These are phyloP conservation scores for Colletotrichum sp. DNA, from an alignment of 2,329 filamentous ascomycete species.

Conservation along the genomic window DNA sequence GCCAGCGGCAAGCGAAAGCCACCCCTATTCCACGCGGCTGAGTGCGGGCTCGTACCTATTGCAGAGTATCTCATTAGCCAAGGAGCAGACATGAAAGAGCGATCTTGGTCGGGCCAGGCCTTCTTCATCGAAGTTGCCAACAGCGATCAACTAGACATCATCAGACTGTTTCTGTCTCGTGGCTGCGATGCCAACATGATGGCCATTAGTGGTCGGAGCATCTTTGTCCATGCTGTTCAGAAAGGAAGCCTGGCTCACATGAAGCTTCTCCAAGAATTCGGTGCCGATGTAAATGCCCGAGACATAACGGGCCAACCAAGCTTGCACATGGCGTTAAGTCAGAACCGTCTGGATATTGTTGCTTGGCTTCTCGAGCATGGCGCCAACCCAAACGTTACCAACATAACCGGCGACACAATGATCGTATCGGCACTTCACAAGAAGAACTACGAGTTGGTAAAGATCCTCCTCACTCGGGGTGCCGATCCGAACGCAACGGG, in stretches of 20 bases:
- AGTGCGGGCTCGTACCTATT: constrained; percentile 5
- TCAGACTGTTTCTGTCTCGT: constrained; percentile 30
- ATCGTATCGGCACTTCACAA: constrained; percentile 37
- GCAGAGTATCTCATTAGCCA: constrained; percentile 19
- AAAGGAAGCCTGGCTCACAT: constrained; percentile 14
- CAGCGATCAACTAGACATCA: constrained; percentile 10
- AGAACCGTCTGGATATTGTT: constrained; percentile 34
- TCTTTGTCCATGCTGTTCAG: constrained; percentile 33
- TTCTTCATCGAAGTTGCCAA: constrained; percentile 19
- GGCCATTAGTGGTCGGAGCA: constrained; percentile 33
- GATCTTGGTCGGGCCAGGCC: constrained; percentile 12
- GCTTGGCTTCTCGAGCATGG: constrained; percentile 38
- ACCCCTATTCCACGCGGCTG: constrained; percentile 27
- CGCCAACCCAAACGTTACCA: constrained; percentile 33
- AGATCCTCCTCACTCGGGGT: constrained; percentile 21
- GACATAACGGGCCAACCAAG: constrained; percentile 23
- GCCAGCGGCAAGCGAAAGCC: constrained; percentile 22
- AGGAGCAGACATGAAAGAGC: constrained; percentile 21
- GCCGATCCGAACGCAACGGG: constrained; percentile 23
- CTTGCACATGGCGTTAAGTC: constrained; percentile 29
- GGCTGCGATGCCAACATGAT: constrained; percentile 39
- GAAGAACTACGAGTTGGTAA: constrained; percentile 23
- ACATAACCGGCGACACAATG: constrained; percentile 34
- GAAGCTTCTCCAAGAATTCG: constrained; percentile 15
- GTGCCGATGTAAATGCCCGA: constrained; percentile 32